A percentile compares a stretch with the other conserved stretches of the same genome.
phyloP scores from a whole-genome alignment of 176 grass and related monocot genomes.

The Miscanthus lutarioriparius region DNA sequence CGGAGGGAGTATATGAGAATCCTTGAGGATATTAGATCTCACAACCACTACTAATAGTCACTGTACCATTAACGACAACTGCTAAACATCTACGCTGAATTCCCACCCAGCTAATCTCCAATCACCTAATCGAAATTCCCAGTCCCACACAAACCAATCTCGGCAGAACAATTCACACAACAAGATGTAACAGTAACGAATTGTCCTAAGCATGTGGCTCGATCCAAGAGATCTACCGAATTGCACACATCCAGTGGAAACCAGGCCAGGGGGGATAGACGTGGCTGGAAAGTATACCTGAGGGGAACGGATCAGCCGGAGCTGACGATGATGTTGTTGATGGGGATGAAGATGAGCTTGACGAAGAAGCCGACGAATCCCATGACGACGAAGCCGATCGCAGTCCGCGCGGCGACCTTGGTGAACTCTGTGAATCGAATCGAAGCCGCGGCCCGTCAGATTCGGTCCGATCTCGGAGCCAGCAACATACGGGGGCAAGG shows the following conservation, averaged over 20 bases:
- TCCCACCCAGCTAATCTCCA: background rate
- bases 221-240: constrained; percentile 17
- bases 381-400: constrained; percentile 92
- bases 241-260: background rate
- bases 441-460: background rate
- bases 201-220: background rate
- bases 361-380: constrained; percentile 96
- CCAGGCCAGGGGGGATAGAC: background rate
- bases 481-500: too few relatives aligned
- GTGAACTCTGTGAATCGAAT: constrained; percentile 58
- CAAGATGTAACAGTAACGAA: background rate
- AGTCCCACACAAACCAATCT: background rate
- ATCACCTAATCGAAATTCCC: background rate
- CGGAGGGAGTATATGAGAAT: too few relatives aligned
- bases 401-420: constrained; percentile 76
- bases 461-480: constrained; percentile 32
- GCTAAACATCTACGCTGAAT: background rate
- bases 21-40: background rate
- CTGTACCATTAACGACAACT: background rate
- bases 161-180: background rate
- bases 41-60: background rate
- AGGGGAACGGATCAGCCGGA: constrained; percentile 48
- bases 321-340: constrained; percentile 98
- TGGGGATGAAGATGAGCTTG: constrained; percentile 95
- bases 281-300: constrained; percentile 18